Evolutionary conservation across 805 yeast genomes (phyloP).

Genomic region (Candida qinlingensis): DNA sequence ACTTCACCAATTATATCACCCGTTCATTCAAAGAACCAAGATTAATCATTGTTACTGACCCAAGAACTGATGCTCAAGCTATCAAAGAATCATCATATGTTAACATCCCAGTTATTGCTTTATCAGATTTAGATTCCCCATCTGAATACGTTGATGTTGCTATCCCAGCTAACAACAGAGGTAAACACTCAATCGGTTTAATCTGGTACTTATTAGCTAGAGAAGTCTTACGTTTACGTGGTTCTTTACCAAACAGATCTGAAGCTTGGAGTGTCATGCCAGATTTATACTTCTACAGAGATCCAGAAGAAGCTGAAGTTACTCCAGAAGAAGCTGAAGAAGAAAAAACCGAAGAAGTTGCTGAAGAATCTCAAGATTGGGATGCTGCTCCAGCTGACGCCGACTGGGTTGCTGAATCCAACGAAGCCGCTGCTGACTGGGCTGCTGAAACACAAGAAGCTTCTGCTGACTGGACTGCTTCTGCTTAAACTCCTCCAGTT

Average conservation of each 20-base stretch:
- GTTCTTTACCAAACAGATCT: constrained; percentile 92
- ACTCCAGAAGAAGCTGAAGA: constrained; percentile 57
- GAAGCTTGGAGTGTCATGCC: constrained; percentile 99
- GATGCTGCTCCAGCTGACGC: constrained; percentile 62
- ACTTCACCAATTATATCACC: constrained; percentile 99
- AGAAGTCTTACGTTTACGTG: constrained; percentile 99
- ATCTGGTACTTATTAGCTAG: constrained; percentile 99
- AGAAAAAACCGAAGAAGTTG: constrained; percentile 49
- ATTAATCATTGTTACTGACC: constrained; percentile 97
- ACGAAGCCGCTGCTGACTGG: constrained; percentile 65
- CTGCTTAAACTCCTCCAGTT: constrained; percentile 12
- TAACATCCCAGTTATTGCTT: constrained; percentile 99
- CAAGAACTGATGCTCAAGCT: constrained; percentile 99
- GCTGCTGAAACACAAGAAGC: constrained; percentile 37
- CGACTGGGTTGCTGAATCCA: constrained; percentile 70
- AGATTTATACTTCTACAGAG: constrained; percentile 99
- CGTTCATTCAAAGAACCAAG: constrained; percentile 99
- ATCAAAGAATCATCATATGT: constrained; percentile 99
- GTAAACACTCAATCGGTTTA: constrained; percentile 99
- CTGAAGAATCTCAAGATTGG: constrained; percentile 65
- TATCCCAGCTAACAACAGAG: constrained; percentile 99
- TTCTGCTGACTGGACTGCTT: constrained; percentile 25
- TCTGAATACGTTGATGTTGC: constrained; percentile 99
- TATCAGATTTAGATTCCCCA: constrained; percentile 98
- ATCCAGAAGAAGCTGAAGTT: constrained; percentile 97